Evolutionary conservation across 768 basidiomycete species (phyloP).

Genomic region (Pisolithus tinctorius): DNA sequence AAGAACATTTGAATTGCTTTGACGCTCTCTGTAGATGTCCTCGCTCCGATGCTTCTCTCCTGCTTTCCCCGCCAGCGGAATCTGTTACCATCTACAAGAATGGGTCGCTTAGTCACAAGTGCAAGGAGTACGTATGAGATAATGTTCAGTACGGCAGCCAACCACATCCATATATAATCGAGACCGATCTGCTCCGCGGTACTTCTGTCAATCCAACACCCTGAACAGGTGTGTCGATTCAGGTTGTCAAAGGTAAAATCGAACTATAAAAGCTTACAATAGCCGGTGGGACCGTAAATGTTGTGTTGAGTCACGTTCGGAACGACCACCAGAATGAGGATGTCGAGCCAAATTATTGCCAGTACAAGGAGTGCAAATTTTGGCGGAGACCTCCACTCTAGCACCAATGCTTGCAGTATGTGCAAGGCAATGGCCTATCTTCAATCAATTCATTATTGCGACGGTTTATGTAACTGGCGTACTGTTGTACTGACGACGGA

Average conservation of each 20-base stretch:
- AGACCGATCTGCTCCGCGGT: slow-evolving; percentile 37
- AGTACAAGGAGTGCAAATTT: too few relatives aligned
- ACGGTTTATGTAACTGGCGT: too few relatives aligned
- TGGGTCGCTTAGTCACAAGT: slow-evolving; percentile 25
- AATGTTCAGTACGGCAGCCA: too few relatives aligned
- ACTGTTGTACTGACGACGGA: slow-evolving; percentile 11
- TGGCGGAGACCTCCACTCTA: slow-evolving; percentile 20
- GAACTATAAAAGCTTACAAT: slow-evolving; percentile 3
- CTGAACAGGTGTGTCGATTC: slow-evolving; percentile 16
- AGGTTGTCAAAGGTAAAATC: neutral
- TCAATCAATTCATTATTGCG: neutral
- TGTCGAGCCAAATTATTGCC: too few relatives aligned
- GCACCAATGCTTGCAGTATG: slow-evolving; percentile 33
- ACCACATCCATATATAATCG: slow-evolving; percentile 51
- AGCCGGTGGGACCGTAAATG: slow-evolving; percentile 31
- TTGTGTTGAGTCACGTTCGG: slow-evolving; percentile 24
- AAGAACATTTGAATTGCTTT: slow-evolving; percentile 42
- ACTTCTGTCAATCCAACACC: slow-evolving; percentile 43
- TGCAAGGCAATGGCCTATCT: slow-evolving; percentile 32
- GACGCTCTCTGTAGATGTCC: slow-evolving; percentile 8
- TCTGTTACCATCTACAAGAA: slow-evolving; percentile 28
- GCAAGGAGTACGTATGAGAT: too few relatives aligned
- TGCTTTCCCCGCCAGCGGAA: slow-evolving; percentile 13
- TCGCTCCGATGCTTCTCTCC: slow-evolving; percentile 2
- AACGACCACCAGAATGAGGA: slow-evolving; percentile 32